These are phyloP conservation scores for Solanum habrochaites DNA, from an alignment of 257 asterid species.

Conservation along the genomic window DNA sequence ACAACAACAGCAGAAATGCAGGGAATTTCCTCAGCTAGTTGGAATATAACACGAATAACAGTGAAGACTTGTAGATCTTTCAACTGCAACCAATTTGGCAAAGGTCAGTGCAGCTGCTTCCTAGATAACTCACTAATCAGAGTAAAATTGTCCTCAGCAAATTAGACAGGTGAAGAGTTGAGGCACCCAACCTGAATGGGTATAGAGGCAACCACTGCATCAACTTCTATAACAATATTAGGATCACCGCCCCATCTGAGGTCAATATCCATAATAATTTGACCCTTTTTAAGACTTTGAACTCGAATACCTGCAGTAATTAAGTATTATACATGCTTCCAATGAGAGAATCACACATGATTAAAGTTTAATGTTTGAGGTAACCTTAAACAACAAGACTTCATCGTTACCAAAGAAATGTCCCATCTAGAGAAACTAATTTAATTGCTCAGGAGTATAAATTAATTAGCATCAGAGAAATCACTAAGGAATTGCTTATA, in stretches of 20 bases:
- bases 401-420: not conserved
- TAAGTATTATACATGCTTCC: not conserved
- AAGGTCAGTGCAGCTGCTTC: not conserved
- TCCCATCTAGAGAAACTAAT: not conserved
- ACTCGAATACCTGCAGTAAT: constrained; percentile 83
- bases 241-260: constrained; percentile 99
- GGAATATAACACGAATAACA: constrained; percentile 88
- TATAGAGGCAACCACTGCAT: constrained; percentile 87
- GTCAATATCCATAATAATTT: constrained; percentile 97
- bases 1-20: constrained; percentile 99
- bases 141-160: not conserved
- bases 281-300: constrained; percentile 96
- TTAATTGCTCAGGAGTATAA: not conserved
- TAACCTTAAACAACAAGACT: not conserved
- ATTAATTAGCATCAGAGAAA: not conserved
- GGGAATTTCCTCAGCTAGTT: constrained; percentile 92
- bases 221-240: constrained; percentile 77
- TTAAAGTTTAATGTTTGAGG: not conserved
- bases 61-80: constrained; percentile 97
- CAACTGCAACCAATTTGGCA: constrained; percentile 43
- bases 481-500: not conserved
- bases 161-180: not conserved
- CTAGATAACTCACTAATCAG: not conserved
- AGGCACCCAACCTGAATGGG: constrained; percentile 76
- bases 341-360: not conserved